phyloP scores from a whole-genome alignment of 169 alveolate genomes.

The Cryptosporidium ryanae region DNA sequence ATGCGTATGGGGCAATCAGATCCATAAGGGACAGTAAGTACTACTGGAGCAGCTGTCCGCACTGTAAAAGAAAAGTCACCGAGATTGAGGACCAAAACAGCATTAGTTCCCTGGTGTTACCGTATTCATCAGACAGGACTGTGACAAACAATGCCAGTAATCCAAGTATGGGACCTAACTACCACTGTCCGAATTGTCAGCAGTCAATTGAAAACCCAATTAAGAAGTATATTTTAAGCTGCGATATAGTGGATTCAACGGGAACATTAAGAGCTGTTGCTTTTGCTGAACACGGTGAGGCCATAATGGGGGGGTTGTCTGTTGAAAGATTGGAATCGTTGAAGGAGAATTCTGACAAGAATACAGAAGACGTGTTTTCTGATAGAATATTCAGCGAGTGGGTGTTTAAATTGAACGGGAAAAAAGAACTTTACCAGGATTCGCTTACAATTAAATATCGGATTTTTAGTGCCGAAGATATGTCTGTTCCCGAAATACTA shows the following conservation, averaged over 20 bases:
- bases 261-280: conserved; percentile 70
- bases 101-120: conserved; percentile 43
- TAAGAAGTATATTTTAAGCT: conserved; percentile 58
- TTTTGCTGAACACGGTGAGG: conserved; percentile 74
- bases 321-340: conserved; percentile 41
- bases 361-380: conserved; percentile 48
- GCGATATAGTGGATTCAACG: conserved; percentile 58
- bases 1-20: conserved; percentile 56
- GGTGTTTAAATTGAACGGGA: conserved; percentile 69
- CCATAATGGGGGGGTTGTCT: conserved; percentile 59
- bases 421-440: conserved; percentile 66
- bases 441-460: conserved; percentile 57
- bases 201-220: conserved; percentile 67
- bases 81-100: conserved; percentile 67
- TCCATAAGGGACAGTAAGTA: conserved; percentile 63
- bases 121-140: conserved; percentile 31
- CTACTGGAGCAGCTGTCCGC: conserved; percentile 67
- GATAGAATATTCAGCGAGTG: conserved; percentile 71
- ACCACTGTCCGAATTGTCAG: conserved; percentile 71
- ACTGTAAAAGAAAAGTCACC: conserved; percentile 68
- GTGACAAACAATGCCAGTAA: background rate
- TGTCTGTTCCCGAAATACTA: conserved; percentile 50
- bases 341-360: conserved; percentile 35
- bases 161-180: conserved; percentile 37
- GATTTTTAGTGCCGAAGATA: conserved; percentile 60